These are phyloP conservation scores for Ganoderma lingzhi DNA, from an alignment of 1,284 basidiomycete species.

Conservation along the genomic window DNA sequence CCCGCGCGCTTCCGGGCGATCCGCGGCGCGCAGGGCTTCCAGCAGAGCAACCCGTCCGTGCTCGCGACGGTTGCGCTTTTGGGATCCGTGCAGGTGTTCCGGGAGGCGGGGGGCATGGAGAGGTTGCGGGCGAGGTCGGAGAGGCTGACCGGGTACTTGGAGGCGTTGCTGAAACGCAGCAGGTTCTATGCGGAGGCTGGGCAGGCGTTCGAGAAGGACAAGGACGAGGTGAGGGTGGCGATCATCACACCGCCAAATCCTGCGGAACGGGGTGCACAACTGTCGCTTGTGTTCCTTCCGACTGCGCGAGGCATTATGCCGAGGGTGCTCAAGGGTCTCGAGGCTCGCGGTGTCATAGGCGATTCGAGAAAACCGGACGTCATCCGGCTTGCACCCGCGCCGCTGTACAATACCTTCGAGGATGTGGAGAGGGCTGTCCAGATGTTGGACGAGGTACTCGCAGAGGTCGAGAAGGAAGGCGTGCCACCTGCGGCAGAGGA, in stretches of 20 bases:
- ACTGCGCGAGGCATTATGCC: slow-evolving; percentile 72
- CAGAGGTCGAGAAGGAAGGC: slow-evolving; percentile 37
- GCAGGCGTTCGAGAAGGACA: slow-evolving; percentile 43
- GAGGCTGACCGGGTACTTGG: slow-evolving; percentile 76
- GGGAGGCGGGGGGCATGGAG: slow-evolving; percentile 77
- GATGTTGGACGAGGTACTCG: slow-evolving; percentile 68
- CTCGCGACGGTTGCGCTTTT: slow-evolving; percentile 83
- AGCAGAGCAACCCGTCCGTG: slow-evolving; percentile 93
- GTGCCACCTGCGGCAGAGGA: slow-evolving; percentile 14
- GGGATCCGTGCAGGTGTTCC: slow-evolving; percentile 84
- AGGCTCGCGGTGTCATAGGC: slow-evolving; percentile 81
- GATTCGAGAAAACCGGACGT: slow-evolving; percentile 93
- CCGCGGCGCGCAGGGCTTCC: slow-evolving; percentile 92
- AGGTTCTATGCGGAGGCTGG: slow-evolving; percentile 64
- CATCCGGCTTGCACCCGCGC: slow-evolving; percentile 85
- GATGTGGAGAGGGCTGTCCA: slow-evolving; percentile 79
- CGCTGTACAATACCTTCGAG: slow-evolving; percentile 84
- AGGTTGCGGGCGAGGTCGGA: slow-evolving; percentile 76
- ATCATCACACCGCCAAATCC: slow-evolving; percentile 85
- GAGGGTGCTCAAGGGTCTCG: slow-evolving; percentile 68
- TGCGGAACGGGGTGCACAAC: slow-evolving; percentile 81
- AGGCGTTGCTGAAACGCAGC: slow-evolving; percentile 67
- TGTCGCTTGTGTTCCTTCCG: slow-evolving; percentile 85
- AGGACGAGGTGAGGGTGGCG: slow-evolving; percentile 68
- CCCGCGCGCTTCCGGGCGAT: slow-evolving; percentile 84